These are phyloP conservation scores for Diaporthe citrichinensis DNA, from an alignment of 2,329 filamentous ascomycete species.

Conservation along the genomic window DNA sequence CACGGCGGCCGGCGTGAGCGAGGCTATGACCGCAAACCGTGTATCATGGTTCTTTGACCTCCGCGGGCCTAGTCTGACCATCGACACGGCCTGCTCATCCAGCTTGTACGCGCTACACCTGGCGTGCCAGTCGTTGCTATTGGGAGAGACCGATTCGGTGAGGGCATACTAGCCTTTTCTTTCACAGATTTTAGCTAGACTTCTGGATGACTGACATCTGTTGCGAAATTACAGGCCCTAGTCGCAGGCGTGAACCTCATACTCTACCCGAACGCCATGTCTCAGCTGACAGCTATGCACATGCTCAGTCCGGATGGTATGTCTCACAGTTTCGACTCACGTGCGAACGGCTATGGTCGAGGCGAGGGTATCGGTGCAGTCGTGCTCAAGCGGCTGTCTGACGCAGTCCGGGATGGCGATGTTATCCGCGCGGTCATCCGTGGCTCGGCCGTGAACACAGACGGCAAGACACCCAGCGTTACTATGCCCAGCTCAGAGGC, in stretches of 20 bases:
- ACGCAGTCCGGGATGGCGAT: conserved; percentile 63
- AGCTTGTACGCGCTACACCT: conserved; percentile 31
- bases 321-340: conserved; percentile 56
- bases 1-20: conserved; percentile 50
- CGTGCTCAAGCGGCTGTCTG: conserved; percentile 60
- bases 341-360: conserved; percentile 64
- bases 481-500: conserved; percentile 54
- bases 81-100: conserved; percentile 56
- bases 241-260: conserved; percentile 55
- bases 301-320: conserved; percentile 53
- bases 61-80: conserved; percentile 52
- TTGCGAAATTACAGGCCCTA: conserved; percentile 44
- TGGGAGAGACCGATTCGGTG: conserved; percentile 42
- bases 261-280: conserved; percentile 48
- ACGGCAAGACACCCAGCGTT: conserved; percentile 60
- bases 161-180: not conserved
- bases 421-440: conserved; percentile 57
- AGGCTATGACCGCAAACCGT: conserved; percentile 50
- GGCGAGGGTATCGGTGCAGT: conserved; percentile 63
- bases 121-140: conserved; percentile 21
- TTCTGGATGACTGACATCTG: not conserved
- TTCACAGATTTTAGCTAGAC: not conserved
- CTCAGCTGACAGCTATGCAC: conserved; percentile 52
- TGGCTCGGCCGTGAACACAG: conserved; percentile 54
- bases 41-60: conserved; percentile 58